Conservation (phyloP, 345 rosid genomes). For the Salix koriyanagi region DNA sequence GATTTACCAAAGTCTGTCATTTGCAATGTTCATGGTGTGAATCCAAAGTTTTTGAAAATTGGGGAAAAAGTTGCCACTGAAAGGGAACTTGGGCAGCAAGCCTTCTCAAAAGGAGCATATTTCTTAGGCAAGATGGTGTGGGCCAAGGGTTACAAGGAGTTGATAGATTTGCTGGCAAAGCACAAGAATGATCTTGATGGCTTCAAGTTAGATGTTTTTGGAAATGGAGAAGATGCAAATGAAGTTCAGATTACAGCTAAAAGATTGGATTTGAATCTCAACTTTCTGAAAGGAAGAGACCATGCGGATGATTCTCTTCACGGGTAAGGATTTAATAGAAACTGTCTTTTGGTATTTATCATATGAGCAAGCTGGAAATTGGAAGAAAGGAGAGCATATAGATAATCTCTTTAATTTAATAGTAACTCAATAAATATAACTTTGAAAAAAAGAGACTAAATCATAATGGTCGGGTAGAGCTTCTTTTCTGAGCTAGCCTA, state of each 20-base stretch:
- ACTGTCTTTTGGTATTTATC: not conserved
- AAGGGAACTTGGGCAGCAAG: constrained; percentile 80
- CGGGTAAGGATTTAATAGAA: constrained; percentile 44
- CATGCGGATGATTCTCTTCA: constrained; percentile 94
- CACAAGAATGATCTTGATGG: constrained; percentile 75
- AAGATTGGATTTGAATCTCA: constrained; percentile 66
- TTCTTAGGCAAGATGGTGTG: constrained; percentile 97
- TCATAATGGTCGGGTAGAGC: not conserved
- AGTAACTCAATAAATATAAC: not conserved
- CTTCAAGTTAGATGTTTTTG: constrained; percentile 86
- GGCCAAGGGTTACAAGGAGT: constrained; percentile 97
- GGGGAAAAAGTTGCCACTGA: constrained; percentile 83
- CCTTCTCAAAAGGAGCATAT: constrained; percentile 94
- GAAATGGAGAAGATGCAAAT: constrained; percentile 90
- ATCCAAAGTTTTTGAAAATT: constrained; percentile 84
- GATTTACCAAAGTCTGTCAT: constrained; percentile 81
- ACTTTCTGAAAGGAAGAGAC: constrained; percentile 84
- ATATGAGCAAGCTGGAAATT: not conserved
- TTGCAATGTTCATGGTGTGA: constrained; percentile 97
- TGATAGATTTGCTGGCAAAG: constrained; percentile 76
- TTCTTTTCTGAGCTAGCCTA: not conserved
- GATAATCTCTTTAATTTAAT: not conserved
- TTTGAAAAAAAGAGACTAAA: not conserved
- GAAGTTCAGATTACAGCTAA: constrained; percentile 78
- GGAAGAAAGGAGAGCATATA: not conserved